Base-by-base conservation (phyloP, 1,284 basidiomycete species). In the Stereum hirsutum region DNA sequence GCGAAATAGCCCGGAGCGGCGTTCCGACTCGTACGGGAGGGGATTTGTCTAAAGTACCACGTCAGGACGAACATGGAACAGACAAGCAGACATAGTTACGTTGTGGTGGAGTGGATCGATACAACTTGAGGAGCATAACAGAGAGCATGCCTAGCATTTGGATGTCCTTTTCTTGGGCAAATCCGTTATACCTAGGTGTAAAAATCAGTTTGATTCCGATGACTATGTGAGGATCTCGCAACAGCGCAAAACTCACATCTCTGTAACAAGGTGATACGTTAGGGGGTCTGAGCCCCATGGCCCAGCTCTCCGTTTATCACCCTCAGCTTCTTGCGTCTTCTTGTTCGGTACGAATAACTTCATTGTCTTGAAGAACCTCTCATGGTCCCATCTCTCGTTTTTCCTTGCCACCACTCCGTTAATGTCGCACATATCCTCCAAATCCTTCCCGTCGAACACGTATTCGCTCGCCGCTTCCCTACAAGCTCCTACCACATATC, bases 61-160 rank as follows among this genome's bases (percentile, higher is more conserved):
- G n/a, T 44, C 17, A 44, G 37, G 11, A 17, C 15, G 7, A 2
- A 21, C 12, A n/a, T 5, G 30, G 23, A 26, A 21, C 25, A 24
- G 27, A n/a, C 11, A 27, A 6, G 37, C 20, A 15, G 28, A 31
- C 17, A 6, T 2, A 42, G 60, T 45, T 45, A 65, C 69, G 38
- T 39, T 51, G 50, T 19, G 56, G 51, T 19, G 32, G 50, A 2
- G 57, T 47, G 10, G 50, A 46, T 4, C 45, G 36, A 3, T 50
- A 50, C 12, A 63, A 66, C 53, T 75, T 75, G 3, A 89, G 65
- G 3, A 92, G 63, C 15, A 90, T 58, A 37, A 80, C 70, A 0
- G 87, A 73, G 0, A 92, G 55, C 68, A 93, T 81, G 0, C 85
- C 87, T 3, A 94, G 69, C 68, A 90, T 82, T 54, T 93, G 89